phyloP scores from a whole-genome alignment of 352 stramenopile genomes.

The Globisporangium echinulatum region DNA sequence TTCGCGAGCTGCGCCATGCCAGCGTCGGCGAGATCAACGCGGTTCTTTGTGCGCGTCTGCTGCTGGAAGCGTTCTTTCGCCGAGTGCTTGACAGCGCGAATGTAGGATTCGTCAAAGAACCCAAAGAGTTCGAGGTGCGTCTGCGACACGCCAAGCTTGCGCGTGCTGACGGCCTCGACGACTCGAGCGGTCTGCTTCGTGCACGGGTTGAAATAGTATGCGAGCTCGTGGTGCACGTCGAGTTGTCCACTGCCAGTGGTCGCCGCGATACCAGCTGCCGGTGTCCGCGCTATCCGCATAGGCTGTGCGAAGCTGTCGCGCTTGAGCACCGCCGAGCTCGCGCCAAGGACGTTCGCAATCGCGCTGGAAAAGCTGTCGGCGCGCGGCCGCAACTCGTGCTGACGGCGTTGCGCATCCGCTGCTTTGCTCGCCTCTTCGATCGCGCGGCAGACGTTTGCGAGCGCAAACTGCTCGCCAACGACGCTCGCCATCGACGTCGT shows the following conservation, averaged over 20 bases:
- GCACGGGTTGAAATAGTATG: conserved; percentile 39
- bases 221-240: conserved; percentile 35
- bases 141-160: conserved; percentile 11
- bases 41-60: conserved; percentile 54
- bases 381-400: background rate
- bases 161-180: conserved; percentile 23
- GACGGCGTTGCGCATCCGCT: conserved; percentile 1
- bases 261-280: background rate
- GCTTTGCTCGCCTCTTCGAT: conserved; percentile 7
- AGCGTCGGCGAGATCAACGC: conserved; percentile 62
- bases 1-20: conserved; percentile 71
- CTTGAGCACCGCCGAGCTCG: conserved; percentile 9
- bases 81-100: conserved; percentile 50
- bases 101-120: conserved; percentile 61
- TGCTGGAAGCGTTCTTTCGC: conserved; percentile 51
- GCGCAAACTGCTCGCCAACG: conserved; percentile 54
- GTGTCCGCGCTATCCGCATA: background rate
- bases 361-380: conserved; percentile 11
- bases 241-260: conserved; percentile 13
- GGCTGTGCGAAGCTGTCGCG: conserved; percentile 1
- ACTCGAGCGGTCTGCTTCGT: conserved; percentile 30
- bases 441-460: conserved; percentile 38
- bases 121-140: conserved; percentile 32
- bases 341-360: conserved; percentile 18
- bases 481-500: conserved; percentile 61